Percentiles rank a stretch among this genome's conserved stretches.
Conservation (phyloP, 1,284 basidiomycete species). For the Sanghuangporus weigelae region DNA sequence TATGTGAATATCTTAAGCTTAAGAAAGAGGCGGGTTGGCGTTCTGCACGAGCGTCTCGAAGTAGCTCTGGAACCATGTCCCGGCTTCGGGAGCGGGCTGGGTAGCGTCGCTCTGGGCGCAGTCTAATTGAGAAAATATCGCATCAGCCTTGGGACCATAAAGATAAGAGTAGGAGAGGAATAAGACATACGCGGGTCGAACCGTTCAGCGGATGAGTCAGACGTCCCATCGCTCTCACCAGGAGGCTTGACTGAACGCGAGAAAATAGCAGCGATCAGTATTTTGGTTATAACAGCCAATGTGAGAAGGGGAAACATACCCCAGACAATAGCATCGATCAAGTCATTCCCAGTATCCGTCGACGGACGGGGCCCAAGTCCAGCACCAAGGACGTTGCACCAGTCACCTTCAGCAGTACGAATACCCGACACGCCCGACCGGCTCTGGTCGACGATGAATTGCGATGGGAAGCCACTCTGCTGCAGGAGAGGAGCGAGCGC, state of each 20-base stretch:
- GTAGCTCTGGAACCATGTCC: conserved; percentile 26
- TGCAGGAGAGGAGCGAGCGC: conserved; percentile 19
- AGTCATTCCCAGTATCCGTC: conserved; percentile 19
- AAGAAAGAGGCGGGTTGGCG: conserved; percentile 25
- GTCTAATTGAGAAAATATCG: conserved; percentile 4
- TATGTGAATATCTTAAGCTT: background rate
- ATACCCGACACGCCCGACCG: conserved; percentile 19
- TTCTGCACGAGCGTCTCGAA: conserved; percentile 25
- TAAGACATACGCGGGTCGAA: conserved; percentile 23
- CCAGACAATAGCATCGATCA: conserved; percentile 21
- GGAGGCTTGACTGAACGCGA: conserved; percentile 24
- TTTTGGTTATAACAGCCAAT: background rate
- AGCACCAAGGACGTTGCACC: conserved; percentile 23
- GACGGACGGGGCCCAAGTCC: conserved; percentile 20
- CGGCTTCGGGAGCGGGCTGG: conserved; percentile 27
- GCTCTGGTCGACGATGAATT: conserved; percentile 23
- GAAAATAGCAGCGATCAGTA: conserved; percentile 15
- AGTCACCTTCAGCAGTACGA: conserved; percentile 21
- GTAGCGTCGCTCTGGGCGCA: conserved; percentile 24
- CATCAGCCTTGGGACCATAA: background rate
- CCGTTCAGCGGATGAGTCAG: conserved; percentile 23
- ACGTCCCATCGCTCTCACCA: conserved; percentile 27
- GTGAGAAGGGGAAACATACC: background rate
- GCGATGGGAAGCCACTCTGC: conserved; percentile 19
- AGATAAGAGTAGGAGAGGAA: background rate